Percentiles rank a stretch among this genome's conserved stretches.
Evolutionary conservation across 2,329 filamentous ascomycete species (phyloP).

Genomic region (Aureobasidium subglaciale): DNA sequence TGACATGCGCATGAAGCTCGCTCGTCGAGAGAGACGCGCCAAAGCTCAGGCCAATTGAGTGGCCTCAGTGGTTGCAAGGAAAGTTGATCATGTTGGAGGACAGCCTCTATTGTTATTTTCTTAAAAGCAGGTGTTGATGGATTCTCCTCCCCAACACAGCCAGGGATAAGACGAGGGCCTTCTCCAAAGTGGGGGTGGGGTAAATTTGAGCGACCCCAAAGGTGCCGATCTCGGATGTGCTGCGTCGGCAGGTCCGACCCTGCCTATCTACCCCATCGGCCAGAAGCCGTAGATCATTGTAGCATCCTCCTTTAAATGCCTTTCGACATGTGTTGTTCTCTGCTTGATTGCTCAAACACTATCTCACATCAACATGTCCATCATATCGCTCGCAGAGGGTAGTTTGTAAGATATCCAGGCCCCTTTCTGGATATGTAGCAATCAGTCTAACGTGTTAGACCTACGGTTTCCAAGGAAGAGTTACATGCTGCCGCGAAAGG

Average conservation of each 20-base stretch:
- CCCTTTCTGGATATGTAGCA: background rate
- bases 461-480: slow-evolving; percentile 24
- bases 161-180: no score
- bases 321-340: background rate
- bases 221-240: background rate
- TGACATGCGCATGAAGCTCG: slow-evolving; percentile 13
- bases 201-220: background rate
- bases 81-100: no score
- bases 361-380: slow-evolving; percentile 21
- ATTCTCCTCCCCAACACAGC: no score
- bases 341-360: background rate
- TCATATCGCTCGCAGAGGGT: slow-evolving; percentile 23
- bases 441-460: slow-evolving; percentile 6
- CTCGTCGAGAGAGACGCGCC: background rate
- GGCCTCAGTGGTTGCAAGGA: background rate
- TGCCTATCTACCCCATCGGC: slow-evolving; percentile 1
- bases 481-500: slow-evolving; percentile 20
- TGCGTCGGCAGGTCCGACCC: background rate
- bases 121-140: no score
- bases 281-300: background rate
- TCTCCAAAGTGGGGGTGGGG: background rate
- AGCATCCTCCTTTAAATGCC: background rate
- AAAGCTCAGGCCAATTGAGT: background rate
- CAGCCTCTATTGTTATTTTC: no score
- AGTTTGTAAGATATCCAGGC: slow-evolving; percentile 15